Conservation (phyloP, 106 monocot species). For the Chionographis japonica region DNA sequence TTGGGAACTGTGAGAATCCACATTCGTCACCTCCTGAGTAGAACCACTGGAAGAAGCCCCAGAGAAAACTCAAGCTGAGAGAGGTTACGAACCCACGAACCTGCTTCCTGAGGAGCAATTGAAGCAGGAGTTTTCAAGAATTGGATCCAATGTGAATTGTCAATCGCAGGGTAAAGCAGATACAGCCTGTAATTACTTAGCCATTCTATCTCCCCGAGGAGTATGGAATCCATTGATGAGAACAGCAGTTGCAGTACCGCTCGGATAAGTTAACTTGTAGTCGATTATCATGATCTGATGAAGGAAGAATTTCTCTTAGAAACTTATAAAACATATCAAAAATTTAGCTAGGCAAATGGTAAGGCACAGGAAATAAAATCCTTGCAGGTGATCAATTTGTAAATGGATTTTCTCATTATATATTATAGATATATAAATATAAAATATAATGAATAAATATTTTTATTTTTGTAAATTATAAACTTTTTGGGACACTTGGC, state of each 20-base stretch:
- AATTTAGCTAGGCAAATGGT: too few relatives aligned
- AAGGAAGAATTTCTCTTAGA: neutral
- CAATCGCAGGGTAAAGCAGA: too few relatives aligned
- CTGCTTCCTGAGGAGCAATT: conserved; percentile 47
- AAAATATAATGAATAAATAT: too few relatives aligned
- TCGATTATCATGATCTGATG: conserved; percentile 90
- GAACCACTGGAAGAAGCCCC: conserved; percentile 97
- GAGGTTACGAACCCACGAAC: conserved; percentile 69
- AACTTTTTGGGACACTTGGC: too few relatives aligned
- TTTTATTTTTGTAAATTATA: too few relatives aligned
- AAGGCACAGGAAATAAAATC: too few relatives aligned
- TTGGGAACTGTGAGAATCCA: conserved; percentile 87
- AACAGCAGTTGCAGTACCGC: conserved; percentile 90
- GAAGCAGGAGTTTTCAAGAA: neutral
- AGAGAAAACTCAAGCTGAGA: conserved; percentile 71
- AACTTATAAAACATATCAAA: too few relatives aligned
- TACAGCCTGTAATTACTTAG: conserved; percentile 33
- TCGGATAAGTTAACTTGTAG: conserved; percentile 84
- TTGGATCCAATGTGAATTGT: too few relatives aligned
- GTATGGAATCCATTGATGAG: conserved; percentile 97
- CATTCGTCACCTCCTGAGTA: conserved; percentile 76
- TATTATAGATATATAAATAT: too few relatives aligned
- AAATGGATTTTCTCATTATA: too few relatives aligned
- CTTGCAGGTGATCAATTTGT: too few relatives aligned
- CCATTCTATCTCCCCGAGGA: conserved; percentile 68